Base-by-base conservation (phyloP, 768 basidiomycete genomes). In the Pleurotus tuoliensis region DNA sequence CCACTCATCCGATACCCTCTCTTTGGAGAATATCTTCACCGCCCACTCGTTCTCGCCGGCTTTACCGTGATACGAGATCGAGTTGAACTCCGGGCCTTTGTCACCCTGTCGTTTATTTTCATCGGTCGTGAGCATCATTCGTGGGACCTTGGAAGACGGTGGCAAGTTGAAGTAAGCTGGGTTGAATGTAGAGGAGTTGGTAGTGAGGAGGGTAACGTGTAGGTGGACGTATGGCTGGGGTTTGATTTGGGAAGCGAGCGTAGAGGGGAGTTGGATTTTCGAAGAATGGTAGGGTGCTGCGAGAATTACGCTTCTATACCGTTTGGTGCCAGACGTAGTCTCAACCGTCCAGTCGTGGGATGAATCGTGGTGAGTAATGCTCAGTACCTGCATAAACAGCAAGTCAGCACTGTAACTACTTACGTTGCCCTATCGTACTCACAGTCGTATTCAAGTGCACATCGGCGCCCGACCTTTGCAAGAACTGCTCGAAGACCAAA, bases 171-270 rank as follows among this genome's bases (percentile, higher is more conserved):
- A 94, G 71, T 92, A 93, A 2, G 73, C 70, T 0, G 91, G 74
- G 59, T 83, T 79, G 6, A 88, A 74, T 8, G 68, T 70, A 3
- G 84, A 71, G 2, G 85, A 75, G 9, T 84, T 85, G 1, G 96
- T 98, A n/a, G 86, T 80, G 39, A 98, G 76, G 18, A 94, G 79
- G 8, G 96, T 97, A 50, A 96, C 94, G 66, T 95, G 91, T 2
- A 98, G 83, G 61, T 80, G 83, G 47, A 93, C 80, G 66, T 96
- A 97, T 18, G 86, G 84, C 61, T 90, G 88, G 38, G 75, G 64
- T 2, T 87, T 86, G 30, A 94, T 81, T 47, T 76, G 76, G 3
- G 75, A 68, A 4, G 79, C 66, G 27, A 88, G 67, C 15, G 79
- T 64, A 4, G 67, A 51, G 3, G 86, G 77, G 22, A 90, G 67